Evolutionary conservation across 2,329 filamentous ascomycete genomes (phyloP), one percentile per base, ranked within the genome.

Genomic region (Sarocladiaceae sp.): DNA sequence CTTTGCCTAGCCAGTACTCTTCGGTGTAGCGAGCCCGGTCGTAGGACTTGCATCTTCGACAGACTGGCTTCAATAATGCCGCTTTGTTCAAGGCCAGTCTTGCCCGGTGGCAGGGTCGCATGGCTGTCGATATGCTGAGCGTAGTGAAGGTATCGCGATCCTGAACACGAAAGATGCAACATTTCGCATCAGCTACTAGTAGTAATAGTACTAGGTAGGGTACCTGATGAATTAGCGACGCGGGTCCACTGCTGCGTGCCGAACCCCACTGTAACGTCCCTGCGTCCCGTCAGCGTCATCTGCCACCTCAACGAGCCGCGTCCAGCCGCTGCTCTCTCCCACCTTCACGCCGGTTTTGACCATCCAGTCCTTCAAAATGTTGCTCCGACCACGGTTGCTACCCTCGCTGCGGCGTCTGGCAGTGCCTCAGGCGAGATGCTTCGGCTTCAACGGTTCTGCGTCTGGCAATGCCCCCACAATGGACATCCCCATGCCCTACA

Each of bases 401-500:
- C 52, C 56, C 37, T 54, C 67, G 3, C 49, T 68, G n/a, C 55
- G 59, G 47, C 58, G 56, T n/a, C 48, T 66, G 21, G 55, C 64
- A 33, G 48, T 53, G 33, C 56, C 57, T 16, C 58, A 64, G 53
- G 57, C 57, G 44, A 66, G 72, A 43, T 53, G 57, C 21, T 72
- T 77, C 53, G 68, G 68, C 6, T 67, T 70, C 50, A 61, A 65
- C 6, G 60, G 59, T 44, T 56, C 56, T 9, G 51, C 58, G 32
- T 37, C 26, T 6, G 50, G 54, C 10, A 51, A 54, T 20, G 27
- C 51, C 6, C 58, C 64, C 1, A 56, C 57, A 13, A 43, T 45
- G 34, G 64, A 68, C 48, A 72, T 80, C 46, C 76, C 77, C 13
- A 69, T 80, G 63, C 77, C 77, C 1, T 80, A 78, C 55, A 80